A percentile compares a stretch with the other conserved stretches of the same genome.
Conservation (phyloP, 306 rosid genomes). For the Fragaria ananassa region DNA sequence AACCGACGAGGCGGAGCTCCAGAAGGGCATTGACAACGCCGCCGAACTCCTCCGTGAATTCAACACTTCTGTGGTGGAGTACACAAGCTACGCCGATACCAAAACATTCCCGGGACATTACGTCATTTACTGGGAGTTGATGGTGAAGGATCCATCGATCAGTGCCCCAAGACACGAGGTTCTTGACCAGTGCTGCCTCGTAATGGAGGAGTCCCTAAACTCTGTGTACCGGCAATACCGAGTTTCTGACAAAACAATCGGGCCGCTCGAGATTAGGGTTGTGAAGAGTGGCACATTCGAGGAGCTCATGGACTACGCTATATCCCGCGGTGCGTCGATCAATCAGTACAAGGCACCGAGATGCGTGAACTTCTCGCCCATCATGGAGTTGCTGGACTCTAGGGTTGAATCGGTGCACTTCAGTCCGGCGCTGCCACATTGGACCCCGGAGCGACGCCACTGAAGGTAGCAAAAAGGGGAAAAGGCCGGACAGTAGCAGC, state of each 20-base stretch:
- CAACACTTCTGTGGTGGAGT: constrained; percentile 71
- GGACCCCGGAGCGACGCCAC: constrained; percentile 77
- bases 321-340: constrained; percentile 85
- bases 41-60: constrained; percentile 37
- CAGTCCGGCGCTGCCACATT: constrained; percentile 71
- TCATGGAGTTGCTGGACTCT: constrained; percentile 76
- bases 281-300: constrained; percentile 90
- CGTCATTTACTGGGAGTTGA: constrained; percentile 86
- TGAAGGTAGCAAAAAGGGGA: constrained; percentile 1
- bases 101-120: constrained; percentile 84
- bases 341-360: constrained; percentile 93
- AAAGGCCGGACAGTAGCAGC: neutral
- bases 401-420: constrained; percentile 71
- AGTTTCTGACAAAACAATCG: constrained; percentile 77
- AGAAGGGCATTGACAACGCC: constrained; percentile 61
- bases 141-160: constrained; percentile 45
- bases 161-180: constrained; percentile 42
- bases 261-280: constrained; percentile 81
- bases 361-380: constrained; percentile 80
- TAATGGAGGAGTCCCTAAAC: constrained; percentile 76
- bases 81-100: constrained; percentile 71
- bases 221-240: constrained; percentile 89
- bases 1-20: constrained; percentile 86
- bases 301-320: constrained; percentile 92
- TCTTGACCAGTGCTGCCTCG: constrained; percentile 57